Base-by-base conservation (phyloP, 768 basidiomycete species). In the Trametes coccinea region DNA sequence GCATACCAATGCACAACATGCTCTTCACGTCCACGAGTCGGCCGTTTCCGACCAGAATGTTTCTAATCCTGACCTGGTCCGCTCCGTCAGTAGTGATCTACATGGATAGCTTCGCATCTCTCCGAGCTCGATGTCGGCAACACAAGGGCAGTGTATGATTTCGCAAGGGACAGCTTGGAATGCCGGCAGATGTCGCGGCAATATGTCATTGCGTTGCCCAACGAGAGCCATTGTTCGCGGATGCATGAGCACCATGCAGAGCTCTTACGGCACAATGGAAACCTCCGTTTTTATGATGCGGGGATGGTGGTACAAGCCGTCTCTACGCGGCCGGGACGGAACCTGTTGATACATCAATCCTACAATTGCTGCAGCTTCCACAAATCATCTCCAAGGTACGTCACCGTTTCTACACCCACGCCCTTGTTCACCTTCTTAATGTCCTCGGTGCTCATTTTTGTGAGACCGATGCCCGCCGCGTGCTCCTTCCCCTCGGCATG, bases 401-500 rank as follows among this genome's bases (percentile, higher is more conserved):
- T 83, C n/a, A 88, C 79, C 6, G 89, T 87, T 75, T 98, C 67
- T 41, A 68, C 67, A 0, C 87, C 96, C 40, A 95, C 81, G 43
- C 86, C 93, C 75, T 97, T 98, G 71, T 96, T 98, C 49, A 95
- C 78, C 70, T 78, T 82, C 75, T 87, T 85, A 73, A 99, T 97
- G 47, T 98, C 94, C 71, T 95, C 94, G 44, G 92, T 93, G 78
- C 83, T 77, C 62, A 95, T 76, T 72, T 90, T 90, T 57, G 88
- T 87, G 56, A 93, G 74, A 8, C 96, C 96, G 56, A 98, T 82
- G 0, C 88, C 96, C 37, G 91, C 87, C 1, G 95, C 89, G 66
- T 93, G 86, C 66, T 94, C 91, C 75, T 98, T 98, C 9, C 96
- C 96, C 75, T 98, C 95, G n/a, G 95, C 93, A 67, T 89, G 82